Evolutionary conservation across 1,284 basidiomycete species (phyloP), one percentile per base, ranked within the genome.

Genomic region (Erythrobasidium hasegawianum): DNA sequence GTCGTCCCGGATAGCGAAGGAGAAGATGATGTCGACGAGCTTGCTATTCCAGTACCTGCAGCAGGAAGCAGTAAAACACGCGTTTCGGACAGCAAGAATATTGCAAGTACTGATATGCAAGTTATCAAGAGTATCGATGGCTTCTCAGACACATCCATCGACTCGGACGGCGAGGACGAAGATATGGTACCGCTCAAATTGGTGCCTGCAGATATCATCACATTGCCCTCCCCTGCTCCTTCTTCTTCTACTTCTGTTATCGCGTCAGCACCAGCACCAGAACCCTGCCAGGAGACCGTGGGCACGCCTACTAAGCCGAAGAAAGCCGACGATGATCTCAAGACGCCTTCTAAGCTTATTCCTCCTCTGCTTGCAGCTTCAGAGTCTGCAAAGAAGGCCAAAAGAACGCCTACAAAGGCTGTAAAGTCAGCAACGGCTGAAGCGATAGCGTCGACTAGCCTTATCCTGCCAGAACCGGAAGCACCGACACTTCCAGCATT

Each of bases 351-450:
- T 8, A 47, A 47, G 22, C 43, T 16, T n/a, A 5, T 47, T n/a
- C 16, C 43, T 18, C 43, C 43, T 24, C 43, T 24, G 16, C 33
- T 33, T 33, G 43, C 43, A 47, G 43, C 43, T 24, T 47, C 43
- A 24, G n/a, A 18, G 18, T 65, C 62, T 24, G 54, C 62, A 20
- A 65, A 65, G 56, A 65, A 65, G 43, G 22, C n/a, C 7, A 47
- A 47, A 24, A 50, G 56, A 49, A 65, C 55, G 2, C 62, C 62
- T 13, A 65, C 62, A 29, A 65, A 65, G 45, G 62, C 62, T 3
- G 49, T 53, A 13, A 65, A 58, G 56, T 18, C 20, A 27, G 38
- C 33, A 39, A 24, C 14, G 13, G 56, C 20, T 11, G 52, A 14
- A 29, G 53, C 22, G 7, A 11, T 22, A 2, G 50, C 50, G 3